Base-by-base conservation (phyloP, 805 yeast species). In the Ogataea neopini region DNA sequence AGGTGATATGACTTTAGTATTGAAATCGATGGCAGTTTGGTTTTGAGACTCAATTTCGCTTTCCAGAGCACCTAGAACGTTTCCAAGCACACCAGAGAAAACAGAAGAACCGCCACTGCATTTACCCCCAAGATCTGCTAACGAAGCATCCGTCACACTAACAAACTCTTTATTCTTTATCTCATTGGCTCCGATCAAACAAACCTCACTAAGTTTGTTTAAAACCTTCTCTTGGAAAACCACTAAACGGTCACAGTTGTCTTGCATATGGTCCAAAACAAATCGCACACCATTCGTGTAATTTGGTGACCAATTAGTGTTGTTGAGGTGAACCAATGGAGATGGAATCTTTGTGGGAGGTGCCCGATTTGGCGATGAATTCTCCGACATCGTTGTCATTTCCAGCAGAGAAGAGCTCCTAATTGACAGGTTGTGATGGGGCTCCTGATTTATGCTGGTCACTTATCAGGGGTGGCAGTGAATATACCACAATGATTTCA, bases 271-370 rank as follows among this genome's bases (percentile, higher is more conserved):
- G 4, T 26, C n/a, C 14, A 53, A 25, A 7, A 43, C 44, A 35
- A 45, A 49, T 2, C 25, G 44, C 20, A 53, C 40, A 3, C 53
- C 54, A 23, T 45, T 40, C 18, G 33, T 14, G 44, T 51, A 53
- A 25, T 47, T 46, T 5, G 53, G 47, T 15, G 57, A 53, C 57
- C 57, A 53, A 25, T 51, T 51, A 30, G 34, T 37, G 20, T 34
- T 44, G 43, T 48, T 50, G 43, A 52, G 34, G 25, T 52, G 54
- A 7, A 20, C 28, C 2, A 43, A 8, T 5, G 35, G 41, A 9
- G 32, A 9, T 4, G 30, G 6, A 29, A 20, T 20, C 18, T 36
- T 10, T 4, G 10, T 28, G n/a, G 30, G 11, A 28, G 11, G 30
- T 10, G 30, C 30, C 30, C 30, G 14, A 11, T 28, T 9, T 23